Conservation (phyloP, 345 rosid species). For the Theobroma cacao region DNA sequence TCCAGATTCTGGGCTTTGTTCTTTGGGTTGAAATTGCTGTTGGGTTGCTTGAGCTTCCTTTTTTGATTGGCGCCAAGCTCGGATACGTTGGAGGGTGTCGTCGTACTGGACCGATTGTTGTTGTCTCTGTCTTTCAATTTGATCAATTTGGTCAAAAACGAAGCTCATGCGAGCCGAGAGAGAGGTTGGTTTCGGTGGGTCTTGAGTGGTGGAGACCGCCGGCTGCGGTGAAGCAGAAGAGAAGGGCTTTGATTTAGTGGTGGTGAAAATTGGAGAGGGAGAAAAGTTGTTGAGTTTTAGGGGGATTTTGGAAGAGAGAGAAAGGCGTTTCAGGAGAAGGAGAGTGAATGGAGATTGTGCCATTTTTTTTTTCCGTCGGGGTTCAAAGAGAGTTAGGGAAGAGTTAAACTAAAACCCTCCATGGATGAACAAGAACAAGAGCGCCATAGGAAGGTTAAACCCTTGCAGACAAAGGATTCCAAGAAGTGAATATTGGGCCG, state of each 20-base stretch:
- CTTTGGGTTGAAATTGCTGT: slow-evolving; percentile 2
- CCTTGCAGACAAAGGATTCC: background rate
- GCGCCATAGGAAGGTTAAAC: slow-evolving; percentile 14
- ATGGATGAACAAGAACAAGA: background rate
- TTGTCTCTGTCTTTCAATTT: slow-evolving; percentile 57
- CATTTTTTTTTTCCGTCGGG: slow-evolving; percentile 22
- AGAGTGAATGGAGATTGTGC: slow-evolving; percentile 41
- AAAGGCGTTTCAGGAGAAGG: slow-evolving; percentile 46
- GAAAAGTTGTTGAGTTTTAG: slow-evolving; percentile 14
- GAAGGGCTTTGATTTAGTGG: background rate
- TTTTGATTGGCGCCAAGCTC: slow-evolving; percentile 85
- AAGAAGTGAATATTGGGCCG: too few species aligned
- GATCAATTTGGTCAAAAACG: slow-evolving; percentile 86
- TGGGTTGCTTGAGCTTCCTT: slow-evolving; percentile 24
- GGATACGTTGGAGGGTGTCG: slow-evolving; percentile 79
- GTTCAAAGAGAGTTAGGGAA: background rate
- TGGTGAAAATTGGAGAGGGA: slow-evolving; percentile 19
- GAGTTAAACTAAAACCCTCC: slow-evolving; percentile 15
- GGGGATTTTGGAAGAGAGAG: slow-evolving; percentile 21
- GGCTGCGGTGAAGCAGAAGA: slow-evolving; percentile 31
- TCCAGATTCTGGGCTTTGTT: slow-evolving; percentile 8
- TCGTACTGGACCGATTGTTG: slow-evolving; percentile 44
- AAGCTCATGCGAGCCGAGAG: slow-evolving; percentile 93
- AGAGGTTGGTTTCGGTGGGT: slow-evolving; percentile 53
- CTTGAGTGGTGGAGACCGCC: slow-evolving; percentile 9